phyloP scores from a whole-genome alignment of 2,329 filamentous ascomycete species.

The Penicillium paneum region DNA sequence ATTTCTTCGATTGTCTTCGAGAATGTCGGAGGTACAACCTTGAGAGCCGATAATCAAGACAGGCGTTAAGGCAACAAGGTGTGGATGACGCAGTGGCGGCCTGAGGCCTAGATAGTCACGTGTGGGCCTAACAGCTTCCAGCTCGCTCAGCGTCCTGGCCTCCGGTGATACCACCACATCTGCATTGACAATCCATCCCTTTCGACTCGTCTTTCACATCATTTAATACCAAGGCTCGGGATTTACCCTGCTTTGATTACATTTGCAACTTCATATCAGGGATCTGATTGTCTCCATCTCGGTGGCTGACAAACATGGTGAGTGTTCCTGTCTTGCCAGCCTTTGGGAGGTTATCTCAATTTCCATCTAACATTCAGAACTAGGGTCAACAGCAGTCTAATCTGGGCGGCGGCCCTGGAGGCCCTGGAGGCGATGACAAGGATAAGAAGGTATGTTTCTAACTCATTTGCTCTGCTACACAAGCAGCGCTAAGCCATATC shows the following conservation, averaged over 20 bases:
- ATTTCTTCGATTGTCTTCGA: slow-evolving; percentile 1
- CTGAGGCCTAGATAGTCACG: slow-evolving; percentile 18
- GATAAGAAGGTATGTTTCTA: slow-evolving; percentile 75
- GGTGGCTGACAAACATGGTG: slow-evolving; percentile 36
- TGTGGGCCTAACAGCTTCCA: slow-evolving; percentile 23
- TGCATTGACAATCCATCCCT: slow-evolving; percentile 14
- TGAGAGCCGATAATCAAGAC: background rate
- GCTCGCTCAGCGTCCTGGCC: slow-evolving; percentile 18
- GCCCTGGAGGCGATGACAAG: slow-evolving; percentile 77
- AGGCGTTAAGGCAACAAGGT: slow-evolving; percentile 17
- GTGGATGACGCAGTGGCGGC: slow-evolving; percentile 14
- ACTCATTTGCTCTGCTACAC: background rate
- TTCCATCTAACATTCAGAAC: slow-evolving; percentile 24
- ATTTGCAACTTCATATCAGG: background rate
- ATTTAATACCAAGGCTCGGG: background rate
- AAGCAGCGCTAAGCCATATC: slow-evolving; percentile 15
- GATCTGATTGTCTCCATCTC: slow-evolving; percentile 16
- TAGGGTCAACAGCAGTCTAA: slow-evolving; percentile 67
- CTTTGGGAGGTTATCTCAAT: background rate
- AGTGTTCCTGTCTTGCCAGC: slow-evolving; percentile 19
- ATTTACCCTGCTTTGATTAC: background rate
- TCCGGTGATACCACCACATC: slow-evolving; percentile 19
- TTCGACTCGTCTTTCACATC: slow-evolving; percentile 10
- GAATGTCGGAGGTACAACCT: background rate
- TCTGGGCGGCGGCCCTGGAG: slow-evolving; percentile 69